Percentiles rank a stretch among this genome's conserved stretches.
Evolutionary conservation across 2,329 filamentous ascomycete species (phyloP).

Genomic region (Colletotrichum eleusines): DNA sequence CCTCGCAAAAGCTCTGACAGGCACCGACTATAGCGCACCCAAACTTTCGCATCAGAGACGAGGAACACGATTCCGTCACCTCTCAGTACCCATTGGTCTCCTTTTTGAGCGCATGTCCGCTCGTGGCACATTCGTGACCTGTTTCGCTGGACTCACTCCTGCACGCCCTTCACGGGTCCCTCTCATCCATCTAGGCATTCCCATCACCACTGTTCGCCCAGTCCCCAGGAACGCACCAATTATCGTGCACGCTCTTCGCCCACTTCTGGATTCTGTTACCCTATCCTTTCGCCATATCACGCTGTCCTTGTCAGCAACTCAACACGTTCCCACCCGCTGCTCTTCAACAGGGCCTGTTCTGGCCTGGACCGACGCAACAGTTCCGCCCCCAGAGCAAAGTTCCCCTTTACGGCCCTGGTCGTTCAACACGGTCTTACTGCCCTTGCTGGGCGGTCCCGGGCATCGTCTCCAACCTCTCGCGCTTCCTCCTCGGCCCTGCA

Average conservation of each 20-base stretch:
- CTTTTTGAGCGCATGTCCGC: conserved; percentile 12
- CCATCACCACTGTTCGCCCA: conserved; percentile 12
- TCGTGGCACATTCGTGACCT: neutral
- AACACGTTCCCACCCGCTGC: conserved; percentile 31
- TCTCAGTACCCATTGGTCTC: neutral
- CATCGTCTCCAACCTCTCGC: conserved; percentile 37
- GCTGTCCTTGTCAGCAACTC: conserved; percentile 29
- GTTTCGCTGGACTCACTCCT: conserved; percentile 31
- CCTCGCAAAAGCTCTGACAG: conserved; percentile 31
- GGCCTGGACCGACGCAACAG: conserved; percentile 38
- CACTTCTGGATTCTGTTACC: conserved; percentile 33
- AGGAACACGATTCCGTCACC: neutral
- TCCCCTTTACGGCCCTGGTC: conserved; percentile 33
- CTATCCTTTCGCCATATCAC: conserved; percentile 39
- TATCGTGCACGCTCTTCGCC: conserved; percentile 14
- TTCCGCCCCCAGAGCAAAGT: conserved; percentile 41
- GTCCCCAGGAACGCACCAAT: conserved; percentile 22
- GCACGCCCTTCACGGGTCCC: conserved; percentile 15
- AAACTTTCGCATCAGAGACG: conserved; percentile 17
- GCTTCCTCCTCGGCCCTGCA: conserved; percentile 30
- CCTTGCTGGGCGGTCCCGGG: conserved; percentile 30
- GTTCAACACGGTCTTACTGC: conserved; percentile 24
- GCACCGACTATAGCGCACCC: conserved; percentile 20
- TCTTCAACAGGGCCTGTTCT: conserved; percentile 36
- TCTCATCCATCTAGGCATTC: conserved; percentile 13